Evolutionary conservation across 768 basidiomycete species (phyloP), one percentile per base, ranked within the genome.

Genomic region (Cytidiella melzeri): DNA sequence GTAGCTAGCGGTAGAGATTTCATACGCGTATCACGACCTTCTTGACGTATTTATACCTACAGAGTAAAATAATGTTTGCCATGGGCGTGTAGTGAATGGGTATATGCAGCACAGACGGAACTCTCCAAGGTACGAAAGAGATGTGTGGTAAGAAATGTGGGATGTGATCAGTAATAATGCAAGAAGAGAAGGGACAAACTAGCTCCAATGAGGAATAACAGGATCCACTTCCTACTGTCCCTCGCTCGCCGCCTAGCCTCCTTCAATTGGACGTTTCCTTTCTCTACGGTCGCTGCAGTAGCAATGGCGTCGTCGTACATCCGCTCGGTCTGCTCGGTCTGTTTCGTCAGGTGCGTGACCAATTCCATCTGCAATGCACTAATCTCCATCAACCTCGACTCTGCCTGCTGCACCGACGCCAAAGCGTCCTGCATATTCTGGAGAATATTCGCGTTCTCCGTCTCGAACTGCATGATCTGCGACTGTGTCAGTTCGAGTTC

Each of bases 221-320:
- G 70, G 55, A 99, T 79, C 69, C 91, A 98, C 56, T 93, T 70
- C 65, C 96, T 75, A 36, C 89, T 80, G 58, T 96, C 94, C 58
- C 87, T 83, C 25, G 86, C 87, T 48, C 93, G 75, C 64, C 90
- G 76, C 64, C 82, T 82, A 13, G 96, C 95, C 70, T 93, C 91
- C 64, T 79, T 83, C 48, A 99, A 74, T 67, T 99, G 92, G 38
- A 77, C 73, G 58, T 97, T 97, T 27, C 95, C 93, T 64, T 87
- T 88, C 57, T 88, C 87, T 34, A 97, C 84, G 41, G 83, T 87
- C 6, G 80, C 83, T 10, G 90, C 86, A 24, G 88, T 89, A 1
- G 86, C 80, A 47, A 96, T 84, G 7, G 92, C 94, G 61, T 99
- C 95, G 57, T 96, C 92, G 62, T 92, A 96, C 52, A 99, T 70